These are phyloP conservation scores for Diospyros lotus DNA, from an alignment of 148 eudicot species.

Conservation along the genomic window DNA sequence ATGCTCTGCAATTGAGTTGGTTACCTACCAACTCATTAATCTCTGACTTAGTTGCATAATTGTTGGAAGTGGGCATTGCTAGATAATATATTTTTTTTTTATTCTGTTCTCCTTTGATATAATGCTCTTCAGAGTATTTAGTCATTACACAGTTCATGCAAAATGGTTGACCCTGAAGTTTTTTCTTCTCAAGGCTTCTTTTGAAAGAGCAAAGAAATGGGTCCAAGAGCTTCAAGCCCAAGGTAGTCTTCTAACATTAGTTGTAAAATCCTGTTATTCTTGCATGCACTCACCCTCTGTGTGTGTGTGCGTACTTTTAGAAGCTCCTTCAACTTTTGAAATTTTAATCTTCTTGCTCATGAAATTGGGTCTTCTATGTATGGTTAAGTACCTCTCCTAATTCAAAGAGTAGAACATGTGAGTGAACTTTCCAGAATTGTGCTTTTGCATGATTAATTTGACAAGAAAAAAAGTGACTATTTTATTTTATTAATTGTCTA, in stretches of 20 bases:
- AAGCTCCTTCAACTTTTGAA: too few species aligned
- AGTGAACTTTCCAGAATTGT: too few species aligned
- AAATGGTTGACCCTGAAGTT: neutral
- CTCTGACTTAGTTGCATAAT: neutral
- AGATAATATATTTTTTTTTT: neutral
- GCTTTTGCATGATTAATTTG: too few species aligned
- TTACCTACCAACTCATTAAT: neutral
- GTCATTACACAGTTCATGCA: neutral
- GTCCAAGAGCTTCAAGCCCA: slow-evolving; percentile 23
- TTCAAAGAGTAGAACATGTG: too few species aligned
- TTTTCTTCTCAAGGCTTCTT: slow-evolving; percentile 17
- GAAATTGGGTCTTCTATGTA: too few species aligned
- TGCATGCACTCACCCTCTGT: too few species aligned
- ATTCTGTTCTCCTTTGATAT: neutral
- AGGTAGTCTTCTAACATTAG: slow-evolving; percentile 13
- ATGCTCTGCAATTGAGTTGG: neutral
- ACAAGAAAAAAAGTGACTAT: too few species aligned
- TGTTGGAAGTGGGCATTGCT: neutral
- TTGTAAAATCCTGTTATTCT: too few species aligned
- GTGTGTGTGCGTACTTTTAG: too few species aligned
- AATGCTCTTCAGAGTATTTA: neutral
- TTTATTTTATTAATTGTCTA: too few species aligned
- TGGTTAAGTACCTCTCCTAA: too few species aligned
- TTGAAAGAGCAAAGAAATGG: slow-evolving; percentile 22
- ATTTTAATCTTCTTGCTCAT: too few species aligned